Base-by-base conservation (phyloP, 2,329 filamentous ascomycete genomes). In the Scedosporium apiospermum region DNA sequence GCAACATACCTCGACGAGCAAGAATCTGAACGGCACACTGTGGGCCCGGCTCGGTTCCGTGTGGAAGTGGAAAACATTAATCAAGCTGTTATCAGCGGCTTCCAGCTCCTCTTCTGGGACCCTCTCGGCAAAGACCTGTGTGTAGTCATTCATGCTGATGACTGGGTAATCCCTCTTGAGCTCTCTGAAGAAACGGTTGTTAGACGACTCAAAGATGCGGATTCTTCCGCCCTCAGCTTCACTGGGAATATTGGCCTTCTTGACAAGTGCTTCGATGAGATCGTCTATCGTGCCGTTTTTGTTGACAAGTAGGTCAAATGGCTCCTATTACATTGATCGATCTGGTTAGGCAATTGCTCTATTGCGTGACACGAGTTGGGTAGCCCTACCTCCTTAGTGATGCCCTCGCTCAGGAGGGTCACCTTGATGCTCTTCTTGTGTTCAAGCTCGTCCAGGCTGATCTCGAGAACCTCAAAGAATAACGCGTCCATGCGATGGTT, bases 391-490 rank as follows among this genome's bases (percentile, higher is more conserved):
- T 96, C 93, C 78, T 97, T 98, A 10, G 86, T 86, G 65, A 98
- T 88, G 53, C 95, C 95, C 66, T 99, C 95, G 49, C 88, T 89
- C 57, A 99, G 79, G 86, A 89, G 93, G 1, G 82, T 90, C 58
- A 99, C 77, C 73, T 90, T 93, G 66, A 98, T 78, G 63, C 80
- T 85, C 78, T 96, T 97, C 79, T 96, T 95, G 63, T 90, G 95
- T 71, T 99, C 95, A 53, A 96, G 81, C 74, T 99, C 96, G 26
- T 90, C 89, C 57, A 99, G 77, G 69, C 91, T 96, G 80, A 97
- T 96, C 66, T 99, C 95, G 49, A 99, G 78, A 30, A 98, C 85
- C 73, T 99, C 95, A 71, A 93, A 99, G 73, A 88, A 98, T 61
- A 99, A 80, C 0, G 88, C 85, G 74, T 98, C 93, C 21, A 82